Percentiles rank a stretch among this genome's conserved stretches.
These are phyloP conservation scores for Eucalyptus sp. DNA, from an alignment of 345 rosid species.

Conservation along the genomic window DNA sequence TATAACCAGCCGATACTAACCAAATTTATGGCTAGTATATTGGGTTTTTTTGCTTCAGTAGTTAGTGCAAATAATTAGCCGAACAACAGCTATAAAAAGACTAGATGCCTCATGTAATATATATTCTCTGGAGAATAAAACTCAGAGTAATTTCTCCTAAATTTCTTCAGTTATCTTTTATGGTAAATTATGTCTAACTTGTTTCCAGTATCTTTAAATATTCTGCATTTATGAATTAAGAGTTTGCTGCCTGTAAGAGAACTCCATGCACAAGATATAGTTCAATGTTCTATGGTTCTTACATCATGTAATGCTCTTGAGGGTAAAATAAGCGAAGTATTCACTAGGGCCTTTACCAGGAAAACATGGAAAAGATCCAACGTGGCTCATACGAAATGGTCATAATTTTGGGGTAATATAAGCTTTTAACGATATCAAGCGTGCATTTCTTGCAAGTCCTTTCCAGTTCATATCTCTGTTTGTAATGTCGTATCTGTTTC, in stretches of 20 bases:
- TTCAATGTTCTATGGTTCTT: background rate
- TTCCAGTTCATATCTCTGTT: background rate
- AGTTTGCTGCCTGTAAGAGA: background rate
- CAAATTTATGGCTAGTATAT: no score
- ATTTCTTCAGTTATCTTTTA: background rate
- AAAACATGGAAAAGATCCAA: background rate
- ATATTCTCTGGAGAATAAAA: no score
- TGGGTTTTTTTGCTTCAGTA: no score
- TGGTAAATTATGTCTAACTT: background rate
- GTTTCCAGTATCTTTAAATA: background rate
- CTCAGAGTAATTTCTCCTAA: no score
- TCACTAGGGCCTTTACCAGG: background rate
- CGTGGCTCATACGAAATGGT: background rate
- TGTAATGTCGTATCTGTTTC: background rate
- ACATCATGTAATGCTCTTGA: background rate
- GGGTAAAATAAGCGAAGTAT: background rate
- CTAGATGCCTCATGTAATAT: no score
- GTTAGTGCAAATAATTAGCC: no score
- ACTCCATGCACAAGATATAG: background rate
- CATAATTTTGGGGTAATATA: background rate
- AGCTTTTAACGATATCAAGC: background rate
- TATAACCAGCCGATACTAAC: no score
- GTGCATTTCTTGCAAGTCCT: background rate
- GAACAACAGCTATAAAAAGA: no score
- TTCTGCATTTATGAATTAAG: background rate